phyloP scores from a whole-genome alignment of 805 yeast genomes.

The Candida wancherniae region DNA sequence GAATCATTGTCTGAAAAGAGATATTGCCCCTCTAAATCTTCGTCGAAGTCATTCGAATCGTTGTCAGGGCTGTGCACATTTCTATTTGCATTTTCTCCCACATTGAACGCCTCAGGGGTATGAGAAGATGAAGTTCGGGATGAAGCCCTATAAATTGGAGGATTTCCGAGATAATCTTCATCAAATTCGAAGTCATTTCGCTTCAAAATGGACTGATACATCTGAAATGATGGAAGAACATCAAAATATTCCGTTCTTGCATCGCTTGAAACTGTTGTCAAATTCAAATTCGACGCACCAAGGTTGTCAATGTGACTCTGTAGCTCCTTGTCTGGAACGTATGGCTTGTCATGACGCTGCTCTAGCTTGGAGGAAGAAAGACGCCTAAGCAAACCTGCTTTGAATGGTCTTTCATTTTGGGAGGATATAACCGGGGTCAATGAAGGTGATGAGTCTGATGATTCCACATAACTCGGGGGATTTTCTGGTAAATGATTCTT shows the following conservation, averaged over 20 bases:
- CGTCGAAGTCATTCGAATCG: slow-evolving; percentile 9
- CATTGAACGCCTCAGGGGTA: slow-evolving; percentile 2
- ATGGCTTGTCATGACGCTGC: slow-evolving; percentile 21
- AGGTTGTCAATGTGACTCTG: slow-evolving; percentile 31
- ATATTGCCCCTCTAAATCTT: slow-evolving; percentile 14
- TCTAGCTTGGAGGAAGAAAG: not conserved
- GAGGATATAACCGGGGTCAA: slow-evolving; percentile 10
- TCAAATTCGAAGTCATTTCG: slow-evolving; percentile 37
- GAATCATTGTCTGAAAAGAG: slow-evolving; percentile 15
- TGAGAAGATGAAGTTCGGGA: slow-evolving; percentile 15
- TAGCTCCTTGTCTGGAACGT: slow-evolving; percentile 30
- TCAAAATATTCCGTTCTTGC: slow-evolving; percentile 37
- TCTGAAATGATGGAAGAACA: slow-evolving; percentile 63
- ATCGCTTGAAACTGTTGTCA: slow-evolving; percentile 11
- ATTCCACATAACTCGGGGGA: slow-evolving; percentile 22
- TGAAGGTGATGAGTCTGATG: slow-evolving; percentile 8
- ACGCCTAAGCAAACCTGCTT: not conserved
- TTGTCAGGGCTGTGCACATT: no score
- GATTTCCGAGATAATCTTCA: slow-evolving; percentile 28
- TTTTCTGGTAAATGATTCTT: slow-evolving; percentile 10
- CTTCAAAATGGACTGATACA: slow-evolving; percentile 51
- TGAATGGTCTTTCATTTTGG: not conserved
- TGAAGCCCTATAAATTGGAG: slow-evolving; percentile 37
- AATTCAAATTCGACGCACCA: slow-evolving; percentile 8
- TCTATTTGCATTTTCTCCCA: slow-evolving; percentile 3